Evolutionary conservation across 2,329 filamentous ascomycete genomes (phyloP).

Genomic region (Exophiala viscosa): DNA sequence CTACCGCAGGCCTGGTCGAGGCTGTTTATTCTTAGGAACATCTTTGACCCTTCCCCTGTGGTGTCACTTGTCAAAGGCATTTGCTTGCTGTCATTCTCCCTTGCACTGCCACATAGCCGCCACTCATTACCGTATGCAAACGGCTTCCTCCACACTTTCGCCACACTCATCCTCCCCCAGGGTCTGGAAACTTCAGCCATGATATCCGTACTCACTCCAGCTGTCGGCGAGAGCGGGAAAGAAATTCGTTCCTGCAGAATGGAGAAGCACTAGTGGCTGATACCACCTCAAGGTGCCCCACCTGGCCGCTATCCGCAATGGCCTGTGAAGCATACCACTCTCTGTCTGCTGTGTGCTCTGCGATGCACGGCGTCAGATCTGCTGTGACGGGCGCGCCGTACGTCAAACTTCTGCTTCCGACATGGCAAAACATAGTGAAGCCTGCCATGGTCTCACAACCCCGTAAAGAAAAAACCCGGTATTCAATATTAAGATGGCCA

Average conservation of each 20-base stretch:
- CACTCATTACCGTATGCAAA: not conserved
- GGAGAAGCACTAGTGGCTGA: conserved; percentile 6
- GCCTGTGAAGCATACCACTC: not conserved
- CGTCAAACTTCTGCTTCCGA: not conserved
- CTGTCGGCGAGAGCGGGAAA: not conserved
- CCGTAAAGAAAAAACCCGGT: not conserved
- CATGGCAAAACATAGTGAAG: not conserved
- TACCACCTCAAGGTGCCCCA: not conserved
- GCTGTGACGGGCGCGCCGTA: no score
- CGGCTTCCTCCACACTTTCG: not conserved
- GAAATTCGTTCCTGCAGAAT: conserved; percentile 10
- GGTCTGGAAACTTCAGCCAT: not conserved
- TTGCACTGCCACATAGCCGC: not conserved
- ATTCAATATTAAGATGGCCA: conserved; percentile 19
- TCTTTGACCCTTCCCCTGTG: no score
- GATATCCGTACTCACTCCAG: not conserved
- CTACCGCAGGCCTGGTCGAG: not conserved
- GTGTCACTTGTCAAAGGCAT: not conserved
- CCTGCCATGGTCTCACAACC: not conserved
- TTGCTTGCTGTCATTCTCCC: not conserved
- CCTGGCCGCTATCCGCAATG: not conserved
- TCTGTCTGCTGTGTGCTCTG: not conserved
- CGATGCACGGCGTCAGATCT: no score
- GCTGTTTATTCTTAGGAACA: not conserved
- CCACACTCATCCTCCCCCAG: not conserved